Conservation (phyloP, 805 yeast species). For the Wickerhamiella galacta region DNA sequence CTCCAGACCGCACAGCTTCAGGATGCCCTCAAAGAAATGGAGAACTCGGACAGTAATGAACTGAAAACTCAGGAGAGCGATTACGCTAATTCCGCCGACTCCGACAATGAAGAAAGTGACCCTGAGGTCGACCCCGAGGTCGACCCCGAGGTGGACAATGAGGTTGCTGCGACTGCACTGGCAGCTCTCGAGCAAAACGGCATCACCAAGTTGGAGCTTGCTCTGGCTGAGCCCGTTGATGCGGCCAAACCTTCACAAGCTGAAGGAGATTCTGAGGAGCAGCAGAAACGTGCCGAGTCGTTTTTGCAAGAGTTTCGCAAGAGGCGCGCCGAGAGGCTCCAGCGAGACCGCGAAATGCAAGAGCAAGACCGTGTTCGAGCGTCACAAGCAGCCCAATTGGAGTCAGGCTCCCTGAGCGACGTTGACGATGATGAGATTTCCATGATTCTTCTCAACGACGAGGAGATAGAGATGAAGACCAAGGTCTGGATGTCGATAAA, state of each 20-base stretch:
- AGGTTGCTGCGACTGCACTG: constrained; percentile 2
- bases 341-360: constrained; percentile 7
- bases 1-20: constrained; percentile 13
- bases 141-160: constrained; percentile 4
- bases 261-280: background rate
- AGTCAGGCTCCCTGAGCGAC: constrained; percentile 43
- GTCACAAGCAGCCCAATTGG: constrained; percentile 23
- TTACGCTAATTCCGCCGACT: no score
- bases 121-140: constrained; percentile 9
- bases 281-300: constrained; percentile 13
- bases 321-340: constrained; percentile 11
- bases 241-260: background rate
- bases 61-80: no score
- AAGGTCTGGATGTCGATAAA: constrained; percentile 81
- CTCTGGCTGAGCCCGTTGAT: background rate
- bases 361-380: constrained; percentile 10
- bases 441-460: constrained; percentile 41
- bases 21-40: constrained; percentile 5
- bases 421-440: constrained; percentile 73
- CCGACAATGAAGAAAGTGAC: constrained; percentile 7
- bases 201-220: background rate
- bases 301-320: constrained; percentile 12
- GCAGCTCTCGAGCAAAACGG: background rate
- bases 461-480: constrained; percentile 59
- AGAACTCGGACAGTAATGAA: no score